A percentile compares a stretch with the other conserved stretches of the same genome.
phyloP scores from a whole-genome alignment of 345 rosid species.

The Nasturtium officinale region DNA sequence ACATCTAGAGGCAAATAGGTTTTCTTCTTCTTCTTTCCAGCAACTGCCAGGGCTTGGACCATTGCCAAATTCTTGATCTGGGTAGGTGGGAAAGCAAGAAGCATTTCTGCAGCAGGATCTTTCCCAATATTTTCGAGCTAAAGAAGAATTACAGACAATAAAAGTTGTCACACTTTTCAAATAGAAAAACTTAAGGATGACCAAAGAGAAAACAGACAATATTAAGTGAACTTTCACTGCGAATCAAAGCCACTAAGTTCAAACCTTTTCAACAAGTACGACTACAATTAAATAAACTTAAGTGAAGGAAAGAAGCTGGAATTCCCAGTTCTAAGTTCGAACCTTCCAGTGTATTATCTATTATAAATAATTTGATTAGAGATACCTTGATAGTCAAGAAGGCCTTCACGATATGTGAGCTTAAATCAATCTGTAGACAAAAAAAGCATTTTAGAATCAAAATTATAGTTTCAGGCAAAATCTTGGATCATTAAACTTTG shows the following conservation, averaged over 20 bases:
- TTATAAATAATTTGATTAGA: background rate
- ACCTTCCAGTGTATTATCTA: background rate
- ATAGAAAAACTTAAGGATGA: background rate
- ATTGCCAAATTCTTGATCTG: constrained; percentile 68
- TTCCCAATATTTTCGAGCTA: constrained; percentile 84
- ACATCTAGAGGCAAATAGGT: constrained; percentile 61
- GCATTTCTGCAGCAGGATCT: constrained; percentile 61
- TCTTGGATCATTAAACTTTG: background rate
- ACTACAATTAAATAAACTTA: background rate
- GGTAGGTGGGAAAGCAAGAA: constrained; percentile 86
- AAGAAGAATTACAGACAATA: constrained; percentile 30
- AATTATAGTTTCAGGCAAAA: background rate
- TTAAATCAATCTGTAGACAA: constrained; percentile 84
- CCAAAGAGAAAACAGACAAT: background rate
- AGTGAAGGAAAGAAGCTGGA: background rate
- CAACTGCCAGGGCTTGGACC: constrained; percentile 70
- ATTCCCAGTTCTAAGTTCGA: background rate
- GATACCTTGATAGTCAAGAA: constrained; percentile 89
- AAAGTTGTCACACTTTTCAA: background rate
- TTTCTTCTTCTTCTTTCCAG: constrained; percentile 82
- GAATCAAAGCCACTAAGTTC: constrained; percentile 2
- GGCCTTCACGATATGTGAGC: constrained; percentile 78
- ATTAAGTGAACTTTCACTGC: background rate
- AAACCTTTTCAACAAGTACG: background rate
- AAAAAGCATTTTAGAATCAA: constrained; percentile 5